Base-by-base conservation (phyloP, 257 asterid species). In the Nicotiana tomentosiformis region DNA sequence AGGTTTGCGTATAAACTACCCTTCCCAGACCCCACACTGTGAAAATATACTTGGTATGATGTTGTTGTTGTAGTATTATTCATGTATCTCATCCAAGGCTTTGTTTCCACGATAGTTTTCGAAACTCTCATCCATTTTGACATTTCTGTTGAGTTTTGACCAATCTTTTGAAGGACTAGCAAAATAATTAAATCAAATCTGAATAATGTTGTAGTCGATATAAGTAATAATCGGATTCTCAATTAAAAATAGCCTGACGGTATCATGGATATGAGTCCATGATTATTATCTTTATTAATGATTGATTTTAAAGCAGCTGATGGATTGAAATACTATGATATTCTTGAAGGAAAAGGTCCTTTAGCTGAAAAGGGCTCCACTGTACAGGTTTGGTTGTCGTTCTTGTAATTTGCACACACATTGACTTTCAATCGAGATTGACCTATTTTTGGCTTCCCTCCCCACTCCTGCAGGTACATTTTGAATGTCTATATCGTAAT, bases 401-500 rank as follows among this genome's bases (percentile, higher is more conserved):
- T 17, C 35, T 65, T 7, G 37, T 51, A 29, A 11, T 81, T 51
- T 83, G 60, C 46, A 23, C 84, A 7, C 64, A 26, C 11, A 14
- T 15, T 5, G 4, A 51, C 51, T 62, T 69, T 17, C 3, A 15
- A n/a, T 32, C 12, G n/a, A 37, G 26, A 66, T 84, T 76, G 77
- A 67, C 84, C 66, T 86, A 80, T 78, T 49, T 87, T 55, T 51
- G 64, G 43, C 33, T 76, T 83, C 39, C 37, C 18, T 82, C 82
- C 23, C 18, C 26, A 33, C 32, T 74, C 30, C 39, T 77, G 85
- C 84, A 93, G 97, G 98, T 96, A 82, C 98, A 96, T 89, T 96
- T 94, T 85, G 98, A 96, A 86, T 96, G 98, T 86, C n/a, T 93
- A 61, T 96, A 93, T 83, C 97, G 91, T 23, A 95, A 94, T n/a